Conservation (phyloP, 345 rosid species). For the Geranium brycei region DNA sequence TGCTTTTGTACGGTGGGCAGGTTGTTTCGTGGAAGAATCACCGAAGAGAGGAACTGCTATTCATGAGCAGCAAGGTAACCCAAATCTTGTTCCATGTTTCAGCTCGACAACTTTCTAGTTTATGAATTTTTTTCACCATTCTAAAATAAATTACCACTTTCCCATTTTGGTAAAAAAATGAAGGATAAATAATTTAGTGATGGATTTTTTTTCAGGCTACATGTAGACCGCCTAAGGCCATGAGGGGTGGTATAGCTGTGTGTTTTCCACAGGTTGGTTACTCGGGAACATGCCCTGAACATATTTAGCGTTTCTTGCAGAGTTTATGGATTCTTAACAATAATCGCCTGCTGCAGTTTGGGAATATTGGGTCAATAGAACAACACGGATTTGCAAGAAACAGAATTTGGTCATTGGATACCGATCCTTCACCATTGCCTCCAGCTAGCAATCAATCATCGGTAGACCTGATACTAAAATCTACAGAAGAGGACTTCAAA, state of each 20-base stretch:
- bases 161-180: not conserved
- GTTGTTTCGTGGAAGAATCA: conserved; percentile 93
- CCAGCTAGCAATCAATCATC: conserved; percentile 53
- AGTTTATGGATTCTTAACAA: conserved; percentile 9
- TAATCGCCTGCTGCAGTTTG: conserved; percentile 43
- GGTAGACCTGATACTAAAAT: conserved; percentile 66
- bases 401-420: conserved; percentile 64
- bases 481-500: conserved; percentile 67
- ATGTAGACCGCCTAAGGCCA: conserved; percentile 59
- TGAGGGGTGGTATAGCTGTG: conserved; percentile 77
- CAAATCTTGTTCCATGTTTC: no score
- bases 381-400: conserved; percentile 83
- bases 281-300: conserved; percentile 8
- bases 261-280: conserved; percentile 83
- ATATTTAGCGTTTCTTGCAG: not conserved
- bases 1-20: conserved; percentile 77
- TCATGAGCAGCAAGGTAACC: conserved; percentile 70
- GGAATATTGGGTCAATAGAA: conserved; percentile 64
- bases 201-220: conserved; percentile 33
- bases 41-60: conserved; percentile 72
- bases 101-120: no score
- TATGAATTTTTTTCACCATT: not conserved
- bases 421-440: conserved; percentile 76
- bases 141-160: no score
- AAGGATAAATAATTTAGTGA: no score